Percentiles rank a stretch among this genome's conserved stretches.
Evolutionary conservation across 2,329 filamentous ascomycete genomes (phyloP).

Genomic region (Botrytis cinerea): DNA sequence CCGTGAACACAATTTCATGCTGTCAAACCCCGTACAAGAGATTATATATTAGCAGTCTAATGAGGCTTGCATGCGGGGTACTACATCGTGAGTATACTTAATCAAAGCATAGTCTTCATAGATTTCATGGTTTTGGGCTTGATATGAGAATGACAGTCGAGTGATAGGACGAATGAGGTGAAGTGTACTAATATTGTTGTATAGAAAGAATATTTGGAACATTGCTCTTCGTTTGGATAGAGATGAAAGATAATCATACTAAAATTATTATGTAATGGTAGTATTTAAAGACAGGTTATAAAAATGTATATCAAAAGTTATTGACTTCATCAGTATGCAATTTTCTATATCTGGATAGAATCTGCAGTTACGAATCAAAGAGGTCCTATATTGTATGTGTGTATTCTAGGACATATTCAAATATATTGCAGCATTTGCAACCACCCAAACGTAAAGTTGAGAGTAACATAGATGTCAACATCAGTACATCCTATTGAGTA

Average conservation of each 20-base stretch:
- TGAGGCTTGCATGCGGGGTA: background rate
- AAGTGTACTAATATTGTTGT: background rate
- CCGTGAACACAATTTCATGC: conserved; percentile 1
- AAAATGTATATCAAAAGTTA: background rate
- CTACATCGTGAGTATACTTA: background rate
- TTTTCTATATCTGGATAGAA: background rate
- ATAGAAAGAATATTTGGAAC: background rate
- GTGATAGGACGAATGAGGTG: background rate
- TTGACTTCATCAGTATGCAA: background rate
- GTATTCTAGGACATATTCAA: background rate
- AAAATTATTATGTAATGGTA: background rate
- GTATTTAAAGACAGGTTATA: background rate
- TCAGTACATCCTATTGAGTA: background rate
- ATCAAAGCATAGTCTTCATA: background rate
- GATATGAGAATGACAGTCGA: background rate
- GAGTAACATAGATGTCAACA: background rate
- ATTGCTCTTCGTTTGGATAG: background rate
- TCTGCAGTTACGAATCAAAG: background rate
- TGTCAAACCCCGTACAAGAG: background rate
- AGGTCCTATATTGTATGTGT: background rate
- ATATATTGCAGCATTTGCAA: background rate
- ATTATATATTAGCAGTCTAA: background rate
- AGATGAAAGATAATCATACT: background rate
- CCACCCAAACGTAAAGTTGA: background rate
- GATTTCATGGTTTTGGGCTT: no score